Conservation (phyloP, 805 yeast genomes). For the Candida odintsovae region DNA sequence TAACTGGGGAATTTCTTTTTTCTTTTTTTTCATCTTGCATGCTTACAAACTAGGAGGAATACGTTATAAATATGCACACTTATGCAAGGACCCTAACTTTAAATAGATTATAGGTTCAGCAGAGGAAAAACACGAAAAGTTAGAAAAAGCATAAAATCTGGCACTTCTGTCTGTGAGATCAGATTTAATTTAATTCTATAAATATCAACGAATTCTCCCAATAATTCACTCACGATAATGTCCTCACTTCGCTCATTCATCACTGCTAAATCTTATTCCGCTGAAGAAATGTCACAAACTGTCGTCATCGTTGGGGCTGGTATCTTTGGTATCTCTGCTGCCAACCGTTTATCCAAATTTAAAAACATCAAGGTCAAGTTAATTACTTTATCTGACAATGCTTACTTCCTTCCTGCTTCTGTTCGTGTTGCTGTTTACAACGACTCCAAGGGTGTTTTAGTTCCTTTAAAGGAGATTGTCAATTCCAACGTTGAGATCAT, state of each 20-base stretch:
- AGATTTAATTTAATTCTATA: not conserved
- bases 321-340: slow-evolving; percentile 17
- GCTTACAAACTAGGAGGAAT: no score
- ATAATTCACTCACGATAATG: not conserved
- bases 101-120: no score
- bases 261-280: not conserved
- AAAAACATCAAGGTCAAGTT: slow-evolving; percentile 9
- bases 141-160: no score
- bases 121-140: no score
- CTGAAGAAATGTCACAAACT: slow-evolving; percentile 2
- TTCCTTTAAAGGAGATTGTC: slow-evolving; percentile 17
- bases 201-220: not conserved
- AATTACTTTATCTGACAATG: slow-evolving; percentile 12
- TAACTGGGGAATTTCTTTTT: no score
- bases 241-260: not conserved
- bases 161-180: no score
- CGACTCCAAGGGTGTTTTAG: slow-evolving; percentile 11
- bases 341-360: slow-evolving; percentile 14
- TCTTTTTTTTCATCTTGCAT: no score
- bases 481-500: slow-evolving; percentile 18
- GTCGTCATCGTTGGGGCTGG: slow-evolving; percentile 22
- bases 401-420: slow-evolving; percentile 10
- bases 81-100: no score
- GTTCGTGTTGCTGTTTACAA: slow-evolving; percentile 18
- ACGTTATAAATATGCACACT: no score